Conservation (phyloP, 1,284 basidiomycete species). For the Heterobasidion parviporum region DNA sequence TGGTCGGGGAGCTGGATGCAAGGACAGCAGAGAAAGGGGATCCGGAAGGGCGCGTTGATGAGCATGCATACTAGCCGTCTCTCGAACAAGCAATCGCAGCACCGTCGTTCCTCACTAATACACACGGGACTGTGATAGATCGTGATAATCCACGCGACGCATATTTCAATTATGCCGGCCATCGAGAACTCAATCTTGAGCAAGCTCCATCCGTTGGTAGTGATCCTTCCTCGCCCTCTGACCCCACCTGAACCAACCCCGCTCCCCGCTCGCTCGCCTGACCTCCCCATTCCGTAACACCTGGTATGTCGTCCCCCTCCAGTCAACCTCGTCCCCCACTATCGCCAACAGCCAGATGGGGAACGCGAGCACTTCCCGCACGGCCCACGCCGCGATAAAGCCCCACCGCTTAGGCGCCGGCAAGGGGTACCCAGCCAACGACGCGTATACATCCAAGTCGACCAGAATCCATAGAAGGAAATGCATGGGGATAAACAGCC, state of each 20-base stretch:
- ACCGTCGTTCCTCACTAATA: too few relatives aligned
- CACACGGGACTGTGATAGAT: too few relatives aligned
- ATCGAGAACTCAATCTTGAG: conserved; percentile 7
- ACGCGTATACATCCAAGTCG: conserved; percentile 70
- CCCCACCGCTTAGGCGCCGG: conserved; percentile 37
- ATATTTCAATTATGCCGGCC: not conserved
- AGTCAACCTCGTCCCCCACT: conserved; percentile 70
- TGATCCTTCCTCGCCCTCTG: conserved; percentile 10
- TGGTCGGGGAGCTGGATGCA: too few relatives aligned
- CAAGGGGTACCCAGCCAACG: conserved; percentile 62
- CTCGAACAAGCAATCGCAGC: too few relatives aligned
- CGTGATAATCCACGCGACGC: too few relatives aligned
- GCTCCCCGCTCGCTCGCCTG: conserved; percentile 13
- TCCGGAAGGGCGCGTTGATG: too few relatives aligned
- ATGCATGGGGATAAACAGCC: conserved; percentile 50
- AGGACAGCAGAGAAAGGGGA: too few relatives aligned
- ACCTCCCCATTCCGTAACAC: conserved; percentile 63
- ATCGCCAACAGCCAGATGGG: conserved; percentile 83
- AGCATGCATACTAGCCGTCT: too few relatives aligned
- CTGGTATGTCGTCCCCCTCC: conserved; percentile 70
- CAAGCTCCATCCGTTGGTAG: conserved; percentile 19
- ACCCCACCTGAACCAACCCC: conserved; percentile 11
- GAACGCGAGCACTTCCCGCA: conserved; percentile 72
- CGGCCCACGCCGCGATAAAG: conserved; percentile 73
- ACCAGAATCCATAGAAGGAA: conserved; percentile 52